Percentiles rank a stretch among this genome's conserved stretches.
Conservation (phyloP, 805 yeast species). For the Ogataea trehalophila region DNA sequence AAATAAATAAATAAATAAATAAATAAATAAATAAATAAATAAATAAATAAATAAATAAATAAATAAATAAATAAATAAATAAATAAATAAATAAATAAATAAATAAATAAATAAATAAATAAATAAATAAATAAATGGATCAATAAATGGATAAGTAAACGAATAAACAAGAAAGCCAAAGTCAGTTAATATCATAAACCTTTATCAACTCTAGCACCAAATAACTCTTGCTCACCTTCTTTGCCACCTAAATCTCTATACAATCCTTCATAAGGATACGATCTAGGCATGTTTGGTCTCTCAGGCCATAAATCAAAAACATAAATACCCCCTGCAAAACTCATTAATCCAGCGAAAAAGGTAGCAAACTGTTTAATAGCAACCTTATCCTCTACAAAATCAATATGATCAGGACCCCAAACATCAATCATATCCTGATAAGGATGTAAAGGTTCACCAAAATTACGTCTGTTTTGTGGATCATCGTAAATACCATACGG, state of each 20-base stretch:
- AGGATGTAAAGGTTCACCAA: slow-evolving; percentile 65
- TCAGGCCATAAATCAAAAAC: slow-evolving; percentile 55
- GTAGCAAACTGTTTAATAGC: slow-evolving; percentile 56
- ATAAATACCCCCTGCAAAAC: slow-evolving; percentile 40
- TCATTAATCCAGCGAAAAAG: slow-evolving; percentile 48
- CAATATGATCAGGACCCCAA: slow-evolving; percentile 82
- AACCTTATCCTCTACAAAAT: slow-evolving; percentile 50
- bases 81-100: slow-evolving; percentile 6
- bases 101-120: slow-evolving; percentile 4
- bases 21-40: slow-evolving; percentile 4
- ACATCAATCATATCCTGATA: slow-evolving; percentile 71
- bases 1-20: slow-evolving; percentile 1
- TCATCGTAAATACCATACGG: slow-evolving; percentile 76
- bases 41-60: slow-evolving; percentile 8
- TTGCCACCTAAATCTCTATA: slow-evolving; percentile 70
- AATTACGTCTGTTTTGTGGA: slow-evolving; percentile 75
- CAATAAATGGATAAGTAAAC: slow-evolving; percentile 7
- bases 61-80: slow-evolving; percentile 2
- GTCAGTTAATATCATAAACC: slow-evolving; percentile 8
- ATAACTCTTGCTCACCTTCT: slow-evolving; percentile 38
- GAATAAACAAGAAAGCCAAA: slow-evolving; percentile 1
- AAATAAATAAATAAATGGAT: not conserved
- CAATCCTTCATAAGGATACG: slow-evolving; percentile 71
- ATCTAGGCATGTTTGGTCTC: slow-evolving; percentile 70
- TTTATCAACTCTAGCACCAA: slow-evolving; percentile 39